Evolutionary conservation across 2,329 filamentous ascomycete genomes (phyloP).

Genomic region (Lecanicillium sp.): DNA sequence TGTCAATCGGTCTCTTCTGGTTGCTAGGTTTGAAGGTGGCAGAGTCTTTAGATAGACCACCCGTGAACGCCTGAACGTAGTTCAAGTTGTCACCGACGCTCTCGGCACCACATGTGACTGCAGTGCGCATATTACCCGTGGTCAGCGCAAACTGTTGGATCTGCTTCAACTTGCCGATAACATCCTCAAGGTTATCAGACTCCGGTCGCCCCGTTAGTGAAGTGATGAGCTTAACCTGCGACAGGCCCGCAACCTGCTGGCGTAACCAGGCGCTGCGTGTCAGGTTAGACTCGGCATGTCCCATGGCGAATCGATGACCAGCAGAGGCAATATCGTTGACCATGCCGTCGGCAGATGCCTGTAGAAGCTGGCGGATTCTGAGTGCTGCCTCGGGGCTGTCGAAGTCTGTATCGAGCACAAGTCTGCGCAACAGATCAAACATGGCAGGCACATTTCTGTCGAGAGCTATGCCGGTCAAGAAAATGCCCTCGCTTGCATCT

Average conservation of each 20-base stretch:
- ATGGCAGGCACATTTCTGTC: conserved; percentile 87
- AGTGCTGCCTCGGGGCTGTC: conserved; percentile 72
- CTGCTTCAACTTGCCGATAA: conserved; percentile 75
- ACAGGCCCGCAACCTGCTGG: conserved; percentile 84
- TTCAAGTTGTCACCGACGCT: conserved; percentile 62
- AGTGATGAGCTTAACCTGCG: conserved; percentile 79
- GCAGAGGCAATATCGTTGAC: conserved; percentile 87
- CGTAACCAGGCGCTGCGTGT: conserved; percentile 63
- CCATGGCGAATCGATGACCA: conserved; percentile 79
- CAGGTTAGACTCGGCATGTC: conserved; percentile 73
- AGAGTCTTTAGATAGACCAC: conserved; percentile 16
- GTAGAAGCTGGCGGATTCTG: conserved; percentile 79
- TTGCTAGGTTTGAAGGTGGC: conserved; percentile 32
- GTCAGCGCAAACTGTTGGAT: conserved; percentile 76
- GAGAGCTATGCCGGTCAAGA: conserved; percentile 78
- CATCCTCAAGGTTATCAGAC: conserved; percentile 61
- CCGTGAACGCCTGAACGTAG: conserved; percentile 64
- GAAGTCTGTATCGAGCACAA: conserved; percentile 86
- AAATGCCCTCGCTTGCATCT: conserved; percentile 70
- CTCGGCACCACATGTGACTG: conserved; percentile 77
- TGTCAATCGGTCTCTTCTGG: conserved; percentile 37
- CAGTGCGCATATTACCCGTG: conserved; percentile 63
- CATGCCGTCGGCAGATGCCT: conserved; percentile 79
- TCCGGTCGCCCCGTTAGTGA: conserved; percentile 66
- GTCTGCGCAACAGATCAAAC: conserved; percentile 74